Evolutionary conservation across 2,329 filamentous ascomycete species (phyloP).

Genomic region (Phaeosphaeria sp.): DNA sequence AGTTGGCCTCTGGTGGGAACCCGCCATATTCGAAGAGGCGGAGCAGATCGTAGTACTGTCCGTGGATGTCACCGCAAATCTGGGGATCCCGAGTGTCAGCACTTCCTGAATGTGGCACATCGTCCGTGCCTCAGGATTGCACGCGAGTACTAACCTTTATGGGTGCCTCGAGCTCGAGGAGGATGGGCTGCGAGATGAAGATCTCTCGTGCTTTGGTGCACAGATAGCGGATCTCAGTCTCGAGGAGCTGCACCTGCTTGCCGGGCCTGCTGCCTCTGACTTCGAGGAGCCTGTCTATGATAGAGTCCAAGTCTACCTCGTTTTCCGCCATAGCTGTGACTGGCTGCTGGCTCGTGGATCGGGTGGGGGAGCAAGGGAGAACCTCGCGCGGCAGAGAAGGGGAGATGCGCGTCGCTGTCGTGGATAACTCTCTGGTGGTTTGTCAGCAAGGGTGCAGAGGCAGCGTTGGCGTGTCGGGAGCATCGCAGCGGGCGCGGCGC

Average conservation of each 20-base stretch:
- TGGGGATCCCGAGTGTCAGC: slow-evolving; percentile 50
- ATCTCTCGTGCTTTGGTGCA: slow-evolving; percentile 99
- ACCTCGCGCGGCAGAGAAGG: slow-evolving; percentile 43
- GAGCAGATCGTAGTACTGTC: slow-evolving; percentile 97
- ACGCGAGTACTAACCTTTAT: slow-evolving; percentile 79
- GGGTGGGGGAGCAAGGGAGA: slow-evolving; percentile 35
- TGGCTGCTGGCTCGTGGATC: slow-evolving; percentile 38
- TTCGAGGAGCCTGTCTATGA: slow-evolving; percentile 97
- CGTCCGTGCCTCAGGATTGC: slow-evolving; percentile 3
- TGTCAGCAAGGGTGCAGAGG: slow-evolving; percentile 28
- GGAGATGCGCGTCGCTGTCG: slow-evolving; percentile 34
- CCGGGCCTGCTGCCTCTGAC: slow-evolving; percentile 96
- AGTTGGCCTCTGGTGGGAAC: slow-evolving; percentile 98
- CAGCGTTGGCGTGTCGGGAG: slow-evolving; percentile 8
- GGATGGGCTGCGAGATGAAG: slow-evolving; percentile 98
- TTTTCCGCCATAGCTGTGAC: slow-evolving; percentile 73
- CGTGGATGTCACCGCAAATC: slow-evolving; percentile 99
- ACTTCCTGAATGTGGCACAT: slow-evolving; percentile 5
- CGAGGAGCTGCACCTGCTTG: slow-evolving; percentile 97
- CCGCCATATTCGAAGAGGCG: slow-evolving; percentile 98
- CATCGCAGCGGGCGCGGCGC: slow-evolving; percentile 14
- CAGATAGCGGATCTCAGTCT: slow-evolving; percentile 94
- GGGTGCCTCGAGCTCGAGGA: slow-evolving; percentile 95
- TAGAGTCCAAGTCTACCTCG: slow-evolving; percentile 98
- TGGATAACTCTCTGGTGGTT: slow-evolving; percentile 22